A percentile compares a stretch with the other conserved stretches of the same genome.
These are phyloP conservation scores for Viola pubescens DNA, from an alignment of 441 rosid species.

Conservation along the genomic window DNA sequence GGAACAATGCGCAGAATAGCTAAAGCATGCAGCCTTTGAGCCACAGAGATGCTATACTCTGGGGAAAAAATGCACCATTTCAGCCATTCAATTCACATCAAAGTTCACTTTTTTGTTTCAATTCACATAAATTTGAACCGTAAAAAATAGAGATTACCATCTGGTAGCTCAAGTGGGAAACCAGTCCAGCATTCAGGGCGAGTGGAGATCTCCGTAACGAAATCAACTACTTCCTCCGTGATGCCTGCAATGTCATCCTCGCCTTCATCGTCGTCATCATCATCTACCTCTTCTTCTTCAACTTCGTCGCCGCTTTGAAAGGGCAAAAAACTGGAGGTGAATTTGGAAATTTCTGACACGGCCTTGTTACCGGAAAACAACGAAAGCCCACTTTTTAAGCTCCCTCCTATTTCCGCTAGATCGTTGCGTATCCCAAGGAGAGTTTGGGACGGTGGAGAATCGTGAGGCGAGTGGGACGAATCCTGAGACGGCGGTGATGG, in stretches of 20 bases:
- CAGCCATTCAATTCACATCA: too few species aligned
- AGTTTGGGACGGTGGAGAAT: constrained; percentile 20
- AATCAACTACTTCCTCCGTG: constrained; percentile 40
- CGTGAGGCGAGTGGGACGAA: constrained; percentile 12
- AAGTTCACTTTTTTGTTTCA: too few species aligned
- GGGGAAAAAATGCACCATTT: constrained; percentile 16
- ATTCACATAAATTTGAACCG: not conserved
- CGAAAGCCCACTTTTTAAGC: constrained; percentile 43
- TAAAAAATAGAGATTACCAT: constrained; percentile 25
- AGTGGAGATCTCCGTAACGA: constrained; percentile 38
- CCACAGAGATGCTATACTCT: constrained; percentile 56
- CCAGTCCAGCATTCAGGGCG: constrained; percentile 59
- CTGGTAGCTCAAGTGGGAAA: constrained; percentile 39
- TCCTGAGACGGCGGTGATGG: constrained; percentile 18
- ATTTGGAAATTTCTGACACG: constrained; percentile 35
- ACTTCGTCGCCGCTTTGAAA: constrained; percentile 21
- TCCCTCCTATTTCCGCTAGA: constrained; percentile 58
- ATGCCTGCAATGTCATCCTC: constrained; percentile 43
- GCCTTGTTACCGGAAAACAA: constrained; percentile 31
- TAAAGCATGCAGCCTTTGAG: constrained; percentile 49
- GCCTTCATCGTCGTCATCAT: constrained; percentile 12
- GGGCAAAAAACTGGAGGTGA: constrained; percentile 40
- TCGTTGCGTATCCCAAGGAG: constrained; percentile 56
- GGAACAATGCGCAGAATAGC: constrained; percentile 50
- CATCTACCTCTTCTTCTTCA: constrained; percentile 5